Base-by-base conservation (phyloP, 192 early-diverging fungal species). In the Funneliformis geosporum region DNA sequence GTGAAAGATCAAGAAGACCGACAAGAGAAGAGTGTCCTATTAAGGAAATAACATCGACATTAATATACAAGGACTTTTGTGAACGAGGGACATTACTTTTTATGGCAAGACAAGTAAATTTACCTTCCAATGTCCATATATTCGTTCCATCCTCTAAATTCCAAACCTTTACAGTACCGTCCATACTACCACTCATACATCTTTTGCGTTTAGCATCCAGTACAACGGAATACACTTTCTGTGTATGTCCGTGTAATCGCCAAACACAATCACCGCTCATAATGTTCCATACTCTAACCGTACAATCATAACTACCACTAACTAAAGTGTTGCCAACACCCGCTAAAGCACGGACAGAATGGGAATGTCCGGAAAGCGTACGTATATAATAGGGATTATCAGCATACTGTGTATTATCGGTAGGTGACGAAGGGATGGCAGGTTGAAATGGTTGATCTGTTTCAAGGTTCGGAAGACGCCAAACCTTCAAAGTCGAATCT, bases 171-270 rank as follows among this genome's bases (percentile, higher is more conserved):
- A 99, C 96, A 47, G 89, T 92, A 0, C 95, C 90, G 84, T 99
- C 98, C 94, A 99, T 94, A 78, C 93, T 94, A 25, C 98, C 98
- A 75, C 93, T 94, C 79, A 96, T 96, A 65, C 95, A 95, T 60
- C 92, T 88, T 61, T 93, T 88, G 55, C 93, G 87, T 81, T 96
- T 94, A 27, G 92, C 87, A 78, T 92, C 92, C 77, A 99, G 89
- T 10, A 95, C 97, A 38, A 99, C 93, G 8, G 94, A 94, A 83
- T 99, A 99, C 11, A 99, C 98, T 80, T 97, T 96, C 81, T 96
- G 92, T 25, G 91, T 88, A 83, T 99, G 98, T 43, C 96, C 98
- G 42, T 91, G 84, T 62, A 96, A 90, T 11, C 83, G 83, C 82
- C 94, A 92, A 25, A 93, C 79, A 27, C 88, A 82, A 23, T 85